phyloP scores from a whole-genome alignment of 106 monocot species.

The Xerophyta viscosa region DNA sequence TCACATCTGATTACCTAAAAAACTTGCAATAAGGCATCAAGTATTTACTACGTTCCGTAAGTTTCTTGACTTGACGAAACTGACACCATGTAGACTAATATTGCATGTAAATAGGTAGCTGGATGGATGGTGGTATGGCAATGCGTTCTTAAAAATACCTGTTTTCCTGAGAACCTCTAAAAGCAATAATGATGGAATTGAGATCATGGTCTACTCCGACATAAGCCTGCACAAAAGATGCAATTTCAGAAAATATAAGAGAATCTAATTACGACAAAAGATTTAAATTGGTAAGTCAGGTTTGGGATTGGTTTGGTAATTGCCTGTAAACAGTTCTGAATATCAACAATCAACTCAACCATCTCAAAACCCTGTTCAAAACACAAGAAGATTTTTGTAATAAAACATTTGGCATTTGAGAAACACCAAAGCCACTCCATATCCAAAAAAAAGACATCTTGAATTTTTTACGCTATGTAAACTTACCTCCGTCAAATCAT shows the following conservation, averaged over 20 bases:
- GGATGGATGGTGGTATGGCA: no score
- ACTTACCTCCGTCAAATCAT: conserved; percentile 59
- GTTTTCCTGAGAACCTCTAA: conserved; percentile 72
- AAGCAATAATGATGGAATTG: conserved; percentile 55
- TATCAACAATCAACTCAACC: conserved; percentile 82
- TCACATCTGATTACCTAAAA: no score
- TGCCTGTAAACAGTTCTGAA: conserved; percentile 93
- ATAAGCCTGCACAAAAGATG: conserved; percentile 75
- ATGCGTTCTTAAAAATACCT: no score
- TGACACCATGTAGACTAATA: no score
- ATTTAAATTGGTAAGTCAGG: not conserved
- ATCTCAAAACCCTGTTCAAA: conserved; percentile 75
- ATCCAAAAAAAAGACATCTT: not conserved
- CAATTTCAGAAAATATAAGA: no score
- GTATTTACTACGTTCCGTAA: no score
- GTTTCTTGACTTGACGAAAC: no score
- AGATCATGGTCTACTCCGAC: conserved; percentile 63
- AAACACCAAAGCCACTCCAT: no score
- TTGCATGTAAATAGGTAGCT: no score
- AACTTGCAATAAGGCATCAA: no score
- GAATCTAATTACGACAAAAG: not conserved
- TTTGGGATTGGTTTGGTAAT: conserved; percentile 2
- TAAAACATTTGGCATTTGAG: no score
- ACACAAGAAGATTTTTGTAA: not conserved
- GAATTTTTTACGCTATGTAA: not conserved